These are phyloP conservation scores for Calocybe cyanea DNA, from an alignment of 768 basidiomycete genomes.

Conservation along the genomic window DNA sequence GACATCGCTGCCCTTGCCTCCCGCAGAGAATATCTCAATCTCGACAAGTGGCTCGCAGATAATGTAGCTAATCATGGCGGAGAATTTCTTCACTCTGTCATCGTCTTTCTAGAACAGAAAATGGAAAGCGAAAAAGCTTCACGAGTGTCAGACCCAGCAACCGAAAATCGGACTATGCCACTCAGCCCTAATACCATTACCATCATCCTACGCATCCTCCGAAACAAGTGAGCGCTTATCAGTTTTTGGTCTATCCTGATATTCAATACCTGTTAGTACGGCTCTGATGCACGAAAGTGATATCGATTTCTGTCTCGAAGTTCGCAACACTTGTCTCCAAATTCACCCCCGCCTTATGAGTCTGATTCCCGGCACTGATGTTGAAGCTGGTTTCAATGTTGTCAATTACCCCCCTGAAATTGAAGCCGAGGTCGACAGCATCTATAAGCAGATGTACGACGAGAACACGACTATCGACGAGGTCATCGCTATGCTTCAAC, in stretches of 20 bases:
- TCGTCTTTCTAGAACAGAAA: constrained; percentile 89
- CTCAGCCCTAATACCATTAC: constrained; percentile 87
- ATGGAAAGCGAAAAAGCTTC: constrained; percentile 84
- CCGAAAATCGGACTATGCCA: constrained; percentile 79
- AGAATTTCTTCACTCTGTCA: constrained; percentile 83
- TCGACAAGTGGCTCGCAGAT: constrained; percentile 95
- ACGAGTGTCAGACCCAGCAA: constrained; percentile 71
- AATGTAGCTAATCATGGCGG: constrained; percentile 78
- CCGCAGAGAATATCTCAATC: constrained; percentile 87
- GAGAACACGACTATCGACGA: constrained; percentile 93
- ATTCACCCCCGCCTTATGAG: constrained; percentile 96
- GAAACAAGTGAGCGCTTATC: constrained; percentile 61
- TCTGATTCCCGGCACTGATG: constrained; percentile 79
- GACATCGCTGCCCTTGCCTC: constrained; percentile 95
- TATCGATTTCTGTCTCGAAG: constrained; percentile 82
- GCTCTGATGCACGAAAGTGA: constrained; percentile 73
- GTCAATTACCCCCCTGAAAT: constrained; percentile 86
- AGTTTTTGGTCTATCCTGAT: background rate
- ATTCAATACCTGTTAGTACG: constrained; percentile 43
- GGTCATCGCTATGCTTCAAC: constrained; percentile 84
- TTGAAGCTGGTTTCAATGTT: constrained; percentile 88
- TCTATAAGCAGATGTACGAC: constrained; percentile 98
- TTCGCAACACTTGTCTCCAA: constrained; percentile 90
- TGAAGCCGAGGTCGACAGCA: constrained; percentile 88
- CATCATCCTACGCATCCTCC: constrained; percentile 86